Evolutionary conservation across 2,329 filamentous ascomycete species (phyloP).

Genomic region (Dryadomyces quercus-mongolicae): DNA sequence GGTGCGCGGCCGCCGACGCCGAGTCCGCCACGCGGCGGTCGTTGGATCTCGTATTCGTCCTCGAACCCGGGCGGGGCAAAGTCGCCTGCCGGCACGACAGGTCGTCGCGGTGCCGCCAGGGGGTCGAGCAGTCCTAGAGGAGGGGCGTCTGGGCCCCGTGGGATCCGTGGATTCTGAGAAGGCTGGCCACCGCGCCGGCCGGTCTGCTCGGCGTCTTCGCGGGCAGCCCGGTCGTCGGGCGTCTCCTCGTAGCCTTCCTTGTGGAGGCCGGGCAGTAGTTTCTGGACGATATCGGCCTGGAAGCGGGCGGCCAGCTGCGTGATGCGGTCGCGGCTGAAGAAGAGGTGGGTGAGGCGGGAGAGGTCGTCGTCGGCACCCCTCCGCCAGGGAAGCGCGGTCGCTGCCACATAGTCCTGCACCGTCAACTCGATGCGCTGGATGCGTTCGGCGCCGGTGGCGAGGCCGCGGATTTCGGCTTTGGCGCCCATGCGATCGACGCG

Average conservation of each 20-base stretch:
- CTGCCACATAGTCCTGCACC: constrained; percentile 65
- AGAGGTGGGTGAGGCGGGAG: constrained; percentile 40
- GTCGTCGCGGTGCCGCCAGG: constrained; percentile 47
- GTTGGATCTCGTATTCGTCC: constrained; percentile 76
- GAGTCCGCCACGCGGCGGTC: constrained; percentile 41
- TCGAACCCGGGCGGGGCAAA: constrained; percentile 86
- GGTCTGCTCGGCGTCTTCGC: constrained; percentile 28
- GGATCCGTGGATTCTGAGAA: too few relatives aligned
- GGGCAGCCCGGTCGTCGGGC: constrained; percentile 26
- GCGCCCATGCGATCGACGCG: constrained; percentile 71
- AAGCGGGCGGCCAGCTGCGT: constrained; percentile 56
- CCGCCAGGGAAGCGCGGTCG: constrained; percentile 43
- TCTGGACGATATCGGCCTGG: constrained; percentile 73
- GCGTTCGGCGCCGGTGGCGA: constrained; percentile 69
- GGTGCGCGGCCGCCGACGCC: constrained; percentile 11
- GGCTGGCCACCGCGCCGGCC: too few relatives aligned
- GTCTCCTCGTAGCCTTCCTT: constrained; percentile 61
- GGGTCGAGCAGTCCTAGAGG: constrained; percentile 48
- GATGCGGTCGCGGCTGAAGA: constrained; percentile 62
- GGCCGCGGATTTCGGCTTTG: constrained; percentile 72
- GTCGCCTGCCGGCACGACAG: constrained; percentile 52
- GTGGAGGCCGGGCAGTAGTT: constrained; percentile 62
- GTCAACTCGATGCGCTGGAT: constrained; percentile 67
- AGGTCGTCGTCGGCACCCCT: constrained; percentile 30
- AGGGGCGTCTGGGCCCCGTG: constrained; percentile 54